Evolutionary conservation across 345 rosid genomes (phyloP), one percentile per base, ranked within the genome.

Genomic region (Firmiana major): DNA sequence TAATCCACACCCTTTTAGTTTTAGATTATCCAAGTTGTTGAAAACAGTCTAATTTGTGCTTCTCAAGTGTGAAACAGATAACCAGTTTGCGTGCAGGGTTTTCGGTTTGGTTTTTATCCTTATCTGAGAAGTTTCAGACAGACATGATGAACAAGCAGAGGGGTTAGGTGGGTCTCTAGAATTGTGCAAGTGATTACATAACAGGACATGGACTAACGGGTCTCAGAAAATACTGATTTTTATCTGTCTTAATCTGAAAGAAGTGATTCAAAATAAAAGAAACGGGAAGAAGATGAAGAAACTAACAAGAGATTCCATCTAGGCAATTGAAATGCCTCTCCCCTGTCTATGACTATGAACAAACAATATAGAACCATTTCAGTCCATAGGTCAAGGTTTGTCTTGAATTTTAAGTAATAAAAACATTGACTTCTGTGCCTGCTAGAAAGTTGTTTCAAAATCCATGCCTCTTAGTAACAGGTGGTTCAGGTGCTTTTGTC

Each of bases 101-200:
- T n/a, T 8, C 0, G 12, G 49, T 38, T 40, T 38, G 64, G 36
- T 63, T 75, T 31, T 31, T 51, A 48, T 31, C 54, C 31, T 17
- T 9, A 58, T 58, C 16, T 42, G 40, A 62, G 60, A 58, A 38
- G 22, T 54, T 73, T 72, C 75, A 55, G 64, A 72, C 75, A 21
- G 12, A 36, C 48, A 31, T 28, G 60, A 49, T 21, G 21, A 38
- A 24, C 22, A 43, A 59, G 2, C 38, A 9, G 40, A 12, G 0
- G 57, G 15, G 58, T 24, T 60, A 19, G 68, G 34, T 31, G 34
- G 28, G 16, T 45, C 45, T 74, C 68, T 19, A 72, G 63, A n/a
- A 19, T 34, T 53, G n/a, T 8, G 3, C 16, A 38, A 51, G 3
- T 31, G 19, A 9, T 21, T 59, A 9, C 64, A 24, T 31, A 45